Evolutionary conservation across 2,329 filamentous ascomycete species (phyloP), one percentile per base, ranked within the genome.

Genomic region (Aspergillus bombycis): DNA sequence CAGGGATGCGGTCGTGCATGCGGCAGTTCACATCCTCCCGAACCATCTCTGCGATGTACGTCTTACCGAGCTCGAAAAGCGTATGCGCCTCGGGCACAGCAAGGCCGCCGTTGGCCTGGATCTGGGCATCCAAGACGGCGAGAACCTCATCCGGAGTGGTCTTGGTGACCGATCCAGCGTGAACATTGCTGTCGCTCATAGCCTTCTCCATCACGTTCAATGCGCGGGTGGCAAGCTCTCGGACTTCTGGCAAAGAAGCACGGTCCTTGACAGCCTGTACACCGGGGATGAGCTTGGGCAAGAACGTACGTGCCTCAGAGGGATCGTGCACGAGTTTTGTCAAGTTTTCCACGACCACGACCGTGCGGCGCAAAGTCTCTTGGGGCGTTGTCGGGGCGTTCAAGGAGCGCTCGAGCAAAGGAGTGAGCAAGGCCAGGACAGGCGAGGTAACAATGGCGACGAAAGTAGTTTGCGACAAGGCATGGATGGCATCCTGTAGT

Each of bases 321-420:
- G 95, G 95, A 77, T 92, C 94, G 79, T 99, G 95, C 32, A 99
- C 95, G 36, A 99, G 88, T 83, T 97, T 98, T 65, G 95, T 99
- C 82, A 99, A 84, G 82, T 99, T 99, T 82, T 99, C 95, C 23
- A 95, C 91, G 58, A 99, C 96, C 60, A 99, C 93, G 34, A 96
- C 93, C 3, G 95, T 97, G 81, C 97, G 94, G 65, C 95, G 91
- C 61, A 97, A 85, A 26, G 98, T 94, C 81, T 99, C 95, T 78
- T 99, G 95, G 4, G 92, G 86, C 5, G 95, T 99, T 19, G 88
- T 88, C 10, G 94, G 95, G 65, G 90, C 94, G 83, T 97, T 97
- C 65, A 99, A 86, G 21, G 94, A 93, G 71, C 95, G 91, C 82
- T 98, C 95, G 32, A 99, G 88, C 70, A 98, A 90, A 53, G 95